Base-by-base conservation (phyloP, 768 basidiomycete species). In the Suillus subluteus region DNA sequence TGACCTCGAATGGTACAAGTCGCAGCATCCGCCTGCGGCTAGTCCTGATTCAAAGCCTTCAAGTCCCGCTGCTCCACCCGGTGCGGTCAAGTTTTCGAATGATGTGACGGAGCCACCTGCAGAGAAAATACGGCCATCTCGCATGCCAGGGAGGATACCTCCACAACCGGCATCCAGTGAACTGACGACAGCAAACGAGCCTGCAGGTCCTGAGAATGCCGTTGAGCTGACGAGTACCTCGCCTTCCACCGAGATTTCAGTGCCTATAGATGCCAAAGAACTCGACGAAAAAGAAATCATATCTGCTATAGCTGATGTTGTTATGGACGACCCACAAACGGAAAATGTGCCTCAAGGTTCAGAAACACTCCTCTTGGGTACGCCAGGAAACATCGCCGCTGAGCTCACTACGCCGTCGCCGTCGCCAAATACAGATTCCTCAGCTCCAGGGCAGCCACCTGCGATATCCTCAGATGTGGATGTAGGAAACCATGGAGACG, bases 1-100 rank as follows among this genome's bases (percentile, higher is more conserved):
- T 44, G 76, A 77, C 48, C 68, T 77, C 46, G 71, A 76, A 50
- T 77, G 73, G 71, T 78, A 71, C 35, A 78, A 70, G 52, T 64
- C 71, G 0, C 41, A 65, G 0, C 67, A 65, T 26, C 76, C 68
- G 35, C 23, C 38, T 12, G 55, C 12, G 30, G 37, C 64, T 7
- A 11, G 16, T 48, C 32, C 65, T 30, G 32, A 56, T 7, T 13
- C 35, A 37, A 35, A 35, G 21, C 32, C 23, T 32, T 32, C 6
- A 43, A 61, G 59, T 43, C 59, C 26, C 18, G 6, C 3, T 41
- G 16, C 18, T 21, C 59, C 40, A 30, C 26, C 26, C 1, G 9
- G 18, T 32, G 15, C 12, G 41, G 18, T n/a, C 1, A 13, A 43
- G 11, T 12, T 30, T 7, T 13, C 6, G 23, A 30, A 21, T 5